Conservation (phyloP, 164 flowering plant genomes). For the Nymphaea colorata region DNA sequence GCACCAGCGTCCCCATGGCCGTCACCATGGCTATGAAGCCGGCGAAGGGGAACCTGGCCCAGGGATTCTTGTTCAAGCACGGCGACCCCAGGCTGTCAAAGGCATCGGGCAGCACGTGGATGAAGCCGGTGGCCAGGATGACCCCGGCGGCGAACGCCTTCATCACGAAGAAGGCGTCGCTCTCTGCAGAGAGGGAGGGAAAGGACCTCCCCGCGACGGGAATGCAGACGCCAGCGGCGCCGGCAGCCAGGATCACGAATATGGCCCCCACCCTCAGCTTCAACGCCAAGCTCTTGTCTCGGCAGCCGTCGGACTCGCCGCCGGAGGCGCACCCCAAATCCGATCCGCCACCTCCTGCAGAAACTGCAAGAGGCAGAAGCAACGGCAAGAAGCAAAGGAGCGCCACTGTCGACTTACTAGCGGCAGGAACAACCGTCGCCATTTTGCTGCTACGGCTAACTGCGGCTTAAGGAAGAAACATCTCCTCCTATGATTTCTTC, state of each 20-base stretch:
- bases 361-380: neutral
- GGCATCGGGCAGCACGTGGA: constrained; percentile 35
- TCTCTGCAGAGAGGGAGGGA: constrained; percentile 17
- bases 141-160: constrained; percentile 44
- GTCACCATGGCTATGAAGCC: constrained; percentile 25
- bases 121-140: constrained; percentile 29
- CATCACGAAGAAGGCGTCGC: constrained; percentile 19
- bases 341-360: neutral
- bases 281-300: constrained; percentile 11
- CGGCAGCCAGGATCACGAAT: constrained; percentile 18
- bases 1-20: constrained; percentile 22
- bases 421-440: neutral
- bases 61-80: constrained; percentile 19
- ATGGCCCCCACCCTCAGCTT: constrained; percentile 20
- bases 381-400: neutral
- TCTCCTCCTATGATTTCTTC: neutral
- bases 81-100: constrained; percentile 21
- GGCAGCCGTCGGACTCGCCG: neutral
- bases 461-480: neutral
- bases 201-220: constrained; percentile 20
- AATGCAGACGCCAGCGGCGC: constrained; percentile 27
- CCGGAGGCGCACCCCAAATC: neutral
- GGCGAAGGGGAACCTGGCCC: constrained; percentile 20
- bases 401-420: neutral
- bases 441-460: neutral